phyloP scores from a whole-genome alignment of 139 green algal genomes.

The Chlamydomonas sp. region DNA sequence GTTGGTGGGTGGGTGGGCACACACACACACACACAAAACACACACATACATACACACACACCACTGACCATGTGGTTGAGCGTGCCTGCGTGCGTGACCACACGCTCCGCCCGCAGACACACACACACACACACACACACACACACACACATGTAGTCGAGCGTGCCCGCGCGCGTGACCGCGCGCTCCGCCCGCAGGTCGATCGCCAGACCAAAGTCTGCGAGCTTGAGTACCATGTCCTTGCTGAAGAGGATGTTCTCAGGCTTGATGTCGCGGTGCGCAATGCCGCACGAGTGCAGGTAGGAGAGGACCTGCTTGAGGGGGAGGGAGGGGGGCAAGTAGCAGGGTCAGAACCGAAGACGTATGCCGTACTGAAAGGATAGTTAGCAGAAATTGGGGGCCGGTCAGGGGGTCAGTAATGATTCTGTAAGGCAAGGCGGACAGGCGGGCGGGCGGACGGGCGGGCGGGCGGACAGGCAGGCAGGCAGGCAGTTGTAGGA shows the following conservation, averaged over 20 bases:
- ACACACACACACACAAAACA: not conserved
- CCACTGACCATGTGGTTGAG: not conserved
- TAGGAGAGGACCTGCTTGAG: constrained; percentile 36
- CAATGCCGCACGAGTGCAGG: constrained; percentile 33
- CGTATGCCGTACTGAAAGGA: no score
- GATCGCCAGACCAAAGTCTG: constrained; percentile 61
- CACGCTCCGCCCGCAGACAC: not conserved
- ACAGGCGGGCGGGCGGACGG: no score
- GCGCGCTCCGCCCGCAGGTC: constrained; percentile 48
- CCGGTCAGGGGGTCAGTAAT: no score
- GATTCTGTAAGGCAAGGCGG: no score
- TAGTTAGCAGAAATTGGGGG: no score
- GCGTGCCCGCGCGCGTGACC: constrained; percentile 53
- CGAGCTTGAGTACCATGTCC: constrained; percentile 48
- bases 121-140: not conserved
- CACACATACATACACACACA: not conserved
- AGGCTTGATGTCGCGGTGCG: constrained; percentile 30
- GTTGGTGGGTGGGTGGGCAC: not conserved
- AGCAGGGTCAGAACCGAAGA: no score
- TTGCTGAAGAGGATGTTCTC: constrained; percentile 55
- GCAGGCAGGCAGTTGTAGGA: no score
- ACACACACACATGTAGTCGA: constrained; percentile 38
- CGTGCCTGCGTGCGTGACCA: not conserved
- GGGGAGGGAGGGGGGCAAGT: constrained; percentile 29
- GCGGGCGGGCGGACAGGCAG: no score